These are phyloP conservation scores for Flaveria linearis DNA, from an alignment of 129 eudicot species.

Conservation along the genomic window DNA sequence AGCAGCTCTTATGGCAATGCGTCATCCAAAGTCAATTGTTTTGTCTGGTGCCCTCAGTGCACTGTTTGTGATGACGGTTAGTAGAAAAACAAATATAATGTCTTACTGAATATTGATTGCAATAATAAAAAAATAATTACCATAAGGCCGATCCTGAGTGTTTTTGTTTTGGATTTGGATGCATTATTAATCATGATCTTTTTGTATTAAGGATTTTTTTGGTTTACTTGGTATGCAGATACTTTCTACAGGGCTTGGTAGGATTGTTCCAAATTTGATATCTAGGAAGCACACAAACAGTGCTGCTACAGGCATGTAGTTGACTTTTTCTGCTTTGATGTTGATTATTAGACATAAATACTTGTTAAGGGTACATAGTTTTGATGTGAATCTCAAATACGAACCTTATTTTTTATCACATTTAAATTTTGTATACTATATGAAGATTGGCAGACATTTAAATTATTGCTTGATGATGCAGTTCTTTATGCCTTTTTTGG, in stretches of 20 bases:
- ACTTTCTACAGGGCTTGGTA: conserved; percentile 98
- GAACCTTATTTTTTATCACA: not conserved
- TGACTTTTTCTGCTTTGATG: conserved; percentile 24
- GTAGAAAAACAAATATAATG: conserved; percentile 17
- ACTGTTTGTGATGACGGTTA: conserved; percentile 92
- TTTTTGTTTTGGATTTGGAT: not conserved
- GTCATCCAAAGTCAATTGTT: conserved; percentile 97
- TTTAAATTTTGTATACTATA: conserved; percentile 7
- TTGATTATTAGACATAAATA: conserved; percentile 1
- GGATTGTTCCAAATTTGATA: conserved; percentile 95
- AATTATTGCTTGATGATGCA: conserved; percentile 43
- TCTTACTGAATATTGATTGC: not conserved
- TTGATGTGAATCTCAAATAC: conserved; percentile 11
- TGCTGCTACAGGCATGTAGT: conserved; percentile 84
- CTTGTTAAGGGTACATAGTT: not conserved
- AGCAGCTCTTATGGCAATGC: conserved; percentile 99
- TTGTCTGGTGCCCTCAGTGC: conserved; percentile 98
- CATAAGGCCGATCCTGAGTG: conserved; percentile 14
- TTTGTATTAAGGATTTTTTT: conserved; percentile 9
- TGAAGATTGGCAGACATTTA: conserved; percentile 6
- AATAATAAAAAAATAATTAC: not conserved
- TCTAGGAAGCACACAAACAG: conserved; percentile 97
- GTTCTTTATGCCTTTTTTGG: conserved; percentile 95
- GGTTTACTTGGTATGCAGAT: conserved; percentile 51
- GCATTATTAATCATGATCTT: not conserved